These are phyloP conservation scores for Coemansia sp. DNA, from an alignment of 192 early-diverging fungal genomes.

Conservation along the genomic window DNA sequence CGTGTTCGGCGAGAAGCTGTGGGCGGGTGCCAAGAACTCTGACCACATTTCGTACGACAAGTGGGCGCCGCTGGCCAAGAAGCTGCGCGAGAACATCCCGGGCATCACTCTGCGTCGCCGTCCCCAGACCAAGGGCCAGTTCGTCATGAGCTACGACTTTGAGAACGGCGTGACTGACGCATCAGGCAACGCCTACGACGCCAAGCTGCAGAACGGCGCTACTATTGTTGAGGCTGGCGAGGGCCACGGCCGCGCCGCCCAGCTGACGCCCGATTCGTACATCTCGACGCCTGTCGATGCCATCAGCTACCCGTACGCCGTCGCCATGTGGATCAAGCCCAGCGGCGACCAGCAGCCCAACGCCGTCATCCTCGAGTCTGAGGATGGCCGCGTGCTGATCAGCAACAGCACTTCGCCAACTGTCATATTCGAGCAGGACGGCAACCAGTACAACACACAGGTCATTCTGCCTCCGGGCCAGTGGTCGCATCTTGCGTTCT, in stretches of 20 bases:
- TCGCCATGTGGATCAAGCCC: constrained; percentile 49
- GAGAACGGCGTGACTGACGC: constrained; percentile 36
- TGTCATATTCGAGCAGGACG: constrained; percentile 43
- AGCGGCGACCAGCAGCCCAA: constrained; percentile 31
- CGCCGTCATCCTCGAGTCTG: constrained; percentile 39
- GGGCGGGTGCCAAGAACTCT: constrained; percentile 44
- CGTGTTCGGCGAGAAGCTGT: constrained; percentile 49
- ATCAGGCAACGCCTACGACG: constrained; percentile 46
- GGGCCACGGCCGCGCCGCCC: constrained; percentile 41
- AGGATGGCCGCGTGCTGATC: constrained; percentile 37
- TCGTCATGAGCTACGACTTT: constrained; percentile 45
- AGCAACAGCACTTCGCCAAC: constrained; percentile 36
- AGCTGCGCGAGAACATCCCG: constrained; percentile 52
- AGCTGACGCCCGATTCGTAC: constrained; percentile 32
- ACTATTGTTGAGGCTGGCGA: constrained; percentile 36
- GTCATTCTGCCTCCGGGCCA: constrained; percentile 26
- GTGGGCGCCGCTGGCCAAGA: constrained; percentile 50
- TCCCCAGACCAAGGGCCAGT: constrained; percentile 36
- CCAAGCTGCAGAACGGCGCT: constrained; percentile 47
- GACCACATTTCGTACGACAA: constrained; percentile 34
- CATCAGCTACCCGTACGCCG: constrained; percentile 42
- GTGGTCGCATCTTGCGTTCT: constrained; percentile 48
- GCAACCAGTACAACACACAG: constrained; percentile 42
- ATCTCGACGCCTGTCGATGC: constrained; percentile 40
- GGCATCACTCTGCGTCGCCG: constrained; percentile 38